Base-by-base conservation (phyloP, 192 early-diverging fungal species). In the Coemansia sp. region DNA sequence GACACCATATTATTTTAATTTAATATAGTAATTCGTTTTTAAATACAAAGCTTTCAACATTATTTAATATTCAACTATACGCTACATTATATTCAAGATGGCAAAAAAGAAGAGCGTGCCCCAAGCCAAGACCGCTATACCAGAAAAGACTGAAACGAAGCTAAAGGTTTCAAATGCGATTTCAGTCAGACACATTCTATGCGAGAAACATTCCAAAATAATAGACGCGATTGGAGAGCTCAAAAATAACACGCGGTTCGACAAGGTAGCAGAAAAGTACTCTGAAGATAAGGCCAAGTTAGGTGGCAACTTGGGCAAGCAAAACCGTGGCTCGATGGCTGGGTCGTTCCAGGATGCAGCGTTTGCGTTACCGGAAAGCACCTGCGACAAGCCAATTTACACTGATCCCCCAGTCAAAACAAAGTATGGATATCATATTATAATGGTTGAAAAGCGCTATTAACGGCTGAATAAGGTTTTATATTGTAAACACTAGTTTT, bases 221-320 rank as follows among this genome's bases (percentile, higher is more conserved):
- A 59, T 85, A 69, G 85, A 91, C 54, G 92, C 92, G 6, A 69
- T 90, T 55, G 85, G 54, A 11, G 81, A 91, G 63, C 68, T 92
- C 25, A 71, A 86, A 34, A 74, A 76, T 2, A 85, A 83, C 28
- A 69, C 65, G 64, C 68, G 75, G 14, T 92, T 91, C 59, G 85
- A 89, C 62, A 74, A 78, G 52, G 89, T 94, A 1, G 92, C 92
- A 10, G 82, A 87, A 59, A 38, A 75, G 28, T 94, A 82, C 53
- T 90, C 88, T 36, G 92, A 94, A 60, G 92, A 94, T 68, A 94
- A 94, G 71, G 91, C 92, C 26, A 91, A 88, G 55, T 67, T 71
- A 17, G 92, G 93, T 46, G 90, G 93, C 60, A 83, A 78, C 12
- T 73, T 94, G n/a, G 93, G 93, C 15, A 87, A 89, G 87, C 87